Base-by-base conservation (phyloP, 208 protist species). In the Leishmania lainsoni region DNA sequence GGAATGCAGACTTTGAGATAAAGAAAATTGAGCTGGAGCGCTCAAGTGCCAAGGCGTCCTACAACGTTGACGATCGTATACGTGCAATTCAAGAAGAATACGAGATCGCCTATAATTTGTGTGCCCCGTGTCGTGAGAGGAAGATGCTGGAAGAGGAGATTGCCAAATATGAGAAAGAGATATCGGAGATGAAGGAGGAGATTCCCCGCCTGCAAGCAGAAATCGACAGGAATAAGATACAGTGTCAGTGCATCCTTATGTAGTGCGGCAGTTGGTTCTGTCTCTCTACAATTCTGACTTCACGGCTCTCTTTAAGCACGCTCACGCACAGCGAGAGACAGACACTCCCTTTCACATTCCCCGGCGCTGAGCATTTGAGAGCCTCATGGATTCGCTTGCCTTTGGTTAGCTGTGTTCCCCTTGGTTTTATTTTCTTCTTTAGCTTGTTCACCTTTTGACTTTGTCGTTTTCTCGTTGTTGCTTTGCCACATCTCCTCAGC, bases 211-310 rank as follows among this genome's bases (percentile, higher is more conserved):
- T 97, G 73, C 85, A 92, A 75, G 58, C 22, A 1, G 91, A 93
- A 59, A 86, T 93, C 54, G 90, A 93, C 32, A 80, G 88, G 58
- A 86, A 84, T 69, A 90, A 94, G 79, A 17, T 83, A 1, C 85
- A 93, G 59, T 90, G 90, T 63, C 63, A 86, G 56, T 97, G 93
- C 69, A 78, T 63, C 49, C 35, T 87, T 35, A 97, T 97, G 93
- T 97, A 92, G 71, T 12, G 45, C 65, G 59, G 45, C 3, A 61
- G 26, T 39, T 66, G 5, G 74, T 58, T 65, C 5, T 35, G 1
- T 39, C 16, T 73, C 29, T 45, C 26, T 52, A 8, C 26, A 16
- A 45, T 26, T 51, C 68, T 9, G 45, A 9, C 0, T 26, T 17
- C 16, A 54, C 26, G 2, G 17, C 6, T 52, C 10, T 32, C 68